These are phyloP conservation scores for Dovyalis caffra DNA, from an alignment of 345 rosid species.

Conservation along the genomic window DNA sequence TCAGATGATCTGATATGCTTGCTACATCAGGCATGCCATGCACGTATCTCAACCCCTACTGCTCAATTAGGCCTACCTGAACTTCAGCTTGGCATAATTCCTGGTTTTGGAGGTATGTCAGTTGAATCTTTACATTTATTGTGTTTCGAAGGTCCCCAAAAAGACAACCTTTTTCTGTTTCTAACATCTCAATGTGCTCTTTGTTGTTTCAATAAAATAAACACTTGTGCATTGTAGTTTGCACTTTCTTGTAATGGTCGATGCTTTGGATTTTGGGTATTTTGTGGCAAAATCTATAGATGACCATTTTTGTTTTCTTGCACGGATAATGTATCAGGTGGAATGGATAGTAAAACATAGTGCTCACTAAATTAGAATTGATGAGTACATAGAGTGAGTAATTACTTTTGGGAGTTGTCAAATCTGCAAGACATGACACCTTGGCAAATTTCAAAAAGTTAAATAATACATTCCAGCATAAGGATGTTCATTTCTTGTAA, in stretches of 20 bases:
- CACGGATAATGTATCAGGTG: background rate
- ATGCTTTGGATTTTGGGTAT: background rate
- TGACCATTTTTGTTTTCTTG: background rate
- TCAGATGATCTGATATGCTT: conserved; percentile 13
- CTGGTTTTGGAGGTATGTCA: conserved; percentile 92
- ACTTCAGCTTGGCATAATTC: conserved; percentile 88
- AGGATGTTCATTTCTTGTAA: background rate
- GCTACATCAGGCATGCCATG: conserved; percentile 70
- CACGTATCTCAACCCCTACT: conserved; percentile 75
- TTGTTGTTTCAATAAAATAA: background rate
- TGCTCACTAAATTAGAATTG: background rate
- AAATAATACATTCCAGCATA: background rate
- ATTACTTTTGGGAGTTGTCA: background rate
- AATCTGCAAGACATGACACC: background rate
- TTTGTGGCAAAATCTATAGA: background rate
- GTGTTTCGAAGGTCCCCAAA: background rate
- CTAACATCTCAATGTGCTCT: background rate
- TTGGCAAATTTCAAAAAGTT: background rate
- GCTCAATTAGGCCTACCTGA: conserved; percentile 89
- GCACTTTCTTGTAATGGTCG: background rate
- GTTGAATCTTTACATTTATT: background rate
- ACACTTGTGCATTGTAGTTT: background rate
- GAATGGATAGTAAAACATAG: background rate
- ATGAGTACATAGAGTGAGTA: background rate
- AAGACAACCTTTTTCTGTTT: background rate